These are phyloP conservation scores for Myriosclerotinia duriaeana DNA, from an alignment of 2,329 filamentous ascomycete species.

Conservation along the genomic window DNA sequence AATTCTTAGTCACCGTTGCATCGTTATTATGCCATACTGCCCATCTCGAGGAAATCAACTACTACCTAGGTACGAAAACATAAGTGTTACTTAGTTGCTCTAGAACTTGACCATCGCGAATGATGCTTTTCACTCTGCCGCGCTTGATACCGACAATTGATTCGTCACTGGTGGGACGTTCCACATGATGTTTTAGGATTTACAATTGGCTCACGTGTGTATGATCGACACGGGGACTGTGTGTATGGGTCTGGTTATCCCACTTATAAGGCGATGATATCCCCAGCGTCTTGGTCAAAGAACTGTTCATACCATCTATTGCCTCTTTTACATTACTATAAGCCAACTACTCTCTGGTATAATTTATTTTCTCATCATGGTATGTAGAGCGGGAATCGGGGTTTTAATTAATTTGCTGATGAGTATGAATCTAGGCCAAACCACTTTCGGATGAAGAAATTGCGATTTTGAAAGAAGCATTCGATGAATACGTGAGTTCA, in stretches of 20 bases:
- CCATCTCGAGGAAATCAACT: too few relatives aligned
- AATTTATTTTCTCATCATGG: neutral
- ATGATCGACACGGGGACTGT: neutral
- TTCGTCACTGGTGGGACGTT: neutral
- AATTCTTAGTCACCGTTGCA: too few relatives aligned
- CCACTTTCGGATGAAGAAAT: slow-evolving; percentile 22
- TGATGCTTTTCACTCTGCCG: neutral
- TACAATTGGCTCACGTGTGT: neutral
- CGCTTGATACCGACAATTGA: neutral
- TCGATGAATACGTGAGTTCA: slow-evolving; percentile 24
- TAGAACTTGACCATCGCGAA: too few relatives aligned
- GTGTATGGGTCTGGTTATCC: neutral
- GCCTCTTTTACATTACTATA: neutral
- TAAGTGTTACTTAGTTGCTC: too few relatives aligned
- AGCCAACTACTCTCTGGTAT: too few relatives aligned
- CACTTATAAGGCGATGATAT: neutral
- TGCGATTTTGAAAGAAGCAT: slow-evolving; percentile 21
- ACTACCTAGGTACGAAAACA: too few relatives aligned
- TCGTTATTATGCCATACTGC: too few relatives aligned
- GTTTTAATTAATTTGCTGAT: neutral
- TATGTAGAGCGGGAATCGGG: neutral
- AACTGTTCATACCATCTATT: neutral
- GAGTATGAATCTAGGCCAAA: slow-evolving; percentile 14
- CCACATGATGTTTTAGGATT: neutral
- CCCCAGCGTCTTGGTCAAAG: neutral